These are phyloP conservation scores for Aspergillus phoenicis DNA, from an alignment of 2,329 filamentous ascomycete species.

Conservation along the genomic window DNA sequence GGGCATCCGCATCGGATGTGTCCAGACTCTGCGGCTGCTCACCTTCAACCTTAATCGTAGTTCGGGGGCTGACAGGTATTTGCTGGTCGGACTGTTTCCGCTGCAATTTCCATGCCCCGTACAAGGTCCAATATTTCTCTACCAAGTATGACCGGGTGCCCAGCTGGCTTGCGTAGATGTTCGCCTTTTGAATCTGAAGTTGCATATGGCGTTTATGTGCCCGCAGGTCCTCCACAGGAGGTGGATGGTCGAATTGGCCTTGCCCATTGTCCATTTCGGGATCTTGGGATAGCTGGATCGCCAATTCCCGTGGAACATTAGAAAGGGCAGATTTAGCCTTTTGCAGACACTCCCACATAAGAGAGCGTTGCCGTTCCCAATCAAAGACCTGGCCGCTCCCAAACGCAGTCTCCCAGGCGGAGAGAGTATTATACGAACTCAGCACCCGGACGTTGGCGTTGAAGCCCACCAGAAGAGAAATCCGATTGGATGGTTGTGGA, in stretches of 20 bases:
- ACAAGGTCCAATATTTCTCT: slow-evolving; percentile 79
- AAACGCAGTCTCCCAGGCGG: slow-evolving; percentile 80
- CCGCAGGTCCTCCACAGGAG: slow-evolving; percentile 43
- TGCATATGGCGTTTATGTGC: slow-evolving; percentile 55
- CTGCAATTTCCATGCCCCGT: slow-evolving; percentile 60
- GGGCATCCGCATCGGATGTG: slow-evolving; percentile 39
- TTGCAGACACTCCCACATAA: slow-evolving; percentile 70
- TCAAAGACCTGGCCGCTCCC: slow-evolving; percentile 74
- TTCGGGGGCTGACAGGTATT: slow-evolving; percentile 16
- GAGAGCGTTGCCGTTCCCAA: slow-evolving; percentile 74
- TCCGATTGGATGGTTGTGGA: slow-evolving; percentile 65
- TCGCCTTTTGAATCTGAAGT: slow-evolving; percentile 89
- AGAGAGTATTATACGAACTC: slow-evolving; percentile 74
- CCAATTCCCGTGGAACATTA: slow-evolving; percentile 69
- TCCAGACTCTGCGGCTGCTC: slow-evolving; percentile 28
- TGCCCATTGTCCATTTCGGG: slow-evolving; percentile 30
- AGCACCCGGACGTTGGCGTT: slow-evolving; percentile 78
- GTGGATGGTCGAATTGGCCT: slow-evolving; percentile 52
- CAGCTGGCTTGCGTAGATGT: slow-evolving; percentile 80
- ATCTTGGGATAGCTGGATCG: slow-evolving; percentile 50
- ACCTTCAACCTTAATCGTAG: slow-evolving; percentile 24
- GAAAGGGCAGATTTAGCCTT: slow-evolving; percentile 70
- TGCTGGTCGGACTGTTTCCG: slow-evolving; percentile 22
- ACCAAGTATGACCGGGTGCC: slow-evolving; percentile 82
- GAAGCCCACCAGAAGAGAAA: slow-evolving; percentile 77